Base-by-base conservation (phyloP, 2,329 filamentous ascomycete species). In the Acephala macrosclerotiorum region DNA sequence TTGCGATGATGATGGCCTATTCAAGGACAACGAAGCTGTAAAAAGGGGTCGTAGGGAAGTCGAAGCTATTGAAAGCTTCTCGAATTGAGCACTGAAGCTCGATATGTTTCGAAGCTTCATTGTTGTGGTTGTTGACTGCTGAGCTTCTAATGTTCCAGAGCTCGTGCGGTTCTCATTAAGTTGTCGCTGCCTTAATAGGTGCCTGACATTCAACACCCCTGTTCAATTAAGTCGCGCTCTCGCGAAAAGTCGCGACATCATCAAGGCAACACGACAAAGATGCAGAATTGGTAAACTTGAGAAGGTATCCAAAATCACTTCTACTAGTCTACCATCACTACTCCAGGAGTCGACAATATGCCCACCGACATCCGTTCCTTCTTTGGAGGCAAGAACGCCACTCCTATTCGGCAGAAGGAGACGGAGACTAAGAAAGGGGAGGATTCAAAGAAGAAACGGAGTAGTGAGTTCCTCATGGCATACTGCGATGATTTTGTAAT, bases 321-420 rank as follows among this genome's bases (percentile, higher is more conserved):
- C 49, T 2, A 11, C 7, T 33, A 29, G 18, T 29, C 22, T 29
- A 2, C 4, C 26, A 33, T 14, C 5, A 4, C 12, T 7, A 7
- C 2, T 20, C 33, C 12, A 26, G 2, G 22, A 55, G 22, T 38
- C 25, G 20, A 51, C 64, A 73, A 56, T 51, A 97, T 97, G 94
- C 88, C 94, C 61, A 93, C 71, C 68, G 95, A 98, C 79, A 98
- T 97, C 75, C 87, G 94, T 75, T 93, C 85, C 73, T 98, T 97
- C 80, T 97, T 98, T 82, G 89, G 91, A 63, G 88, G 91, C 67
- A 94, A 94, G 78, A 87, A 88, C 60, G 84, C 86, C 69, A 80
- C 84, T 53, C 80, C 85, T 18, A 79, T 83, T 66, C 79, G 79
- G 69, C 77, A 79, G 70, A 80, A 84, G 73, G 65, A 53, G 49